These are phyloP conservation scores for Apiospora arundinis DNA, from an alignment of 2,329 filamentous ascomycete species.

Conservation along the genomic window DNA sequence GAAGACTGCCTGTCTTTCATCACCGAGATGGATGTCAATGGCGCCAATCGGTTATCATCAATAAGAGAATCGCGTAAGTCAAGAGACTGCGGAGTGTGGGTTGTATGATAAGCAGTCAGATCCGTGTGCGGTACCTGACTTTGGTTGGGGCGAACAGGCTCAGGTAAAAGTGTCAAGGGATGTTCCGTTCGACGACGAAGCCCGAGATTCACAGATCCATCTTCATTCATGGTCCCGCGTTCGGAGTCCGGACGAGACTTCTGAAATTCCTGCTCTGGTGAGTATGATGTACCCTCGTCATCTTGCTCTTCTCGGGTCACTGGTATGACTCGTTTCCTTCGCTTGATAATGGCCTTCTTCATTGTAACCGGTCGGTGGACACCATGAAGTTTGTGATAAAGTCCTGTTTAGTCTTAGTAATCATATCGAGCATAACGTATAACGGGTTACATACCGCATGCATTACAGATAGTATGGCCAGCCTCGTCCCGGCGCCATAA, in stretches of 20 bases:
- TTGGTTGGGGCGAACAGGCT: constrained; percentile 51
- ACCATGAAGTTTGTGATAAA: constrained; percentile 96
- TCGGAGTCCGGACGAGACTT: constrained; percentile 49
- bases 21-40: constrained; percentile 55
- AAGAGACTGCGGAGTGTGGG: constrained; percentile 46
- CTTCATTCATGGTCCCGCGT: constrained; percentile 65
- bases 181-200: constrained; percentile 56
- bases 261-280: constrained; percentile 49
- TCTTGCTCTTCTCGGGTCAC: constrained; percentile 61
- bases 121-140: constrained; percentile 53
- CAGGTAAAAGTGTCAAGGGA: constrained; percentile 54
- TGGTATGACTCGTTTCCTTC: constrained; percentile 91
- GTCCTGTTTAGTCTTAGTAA: constrained; percentile 59
- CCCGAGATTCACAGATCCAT: constrained; percentile 70
- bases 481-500: constrained; percentile 94
- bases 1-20: constrained; percentile 60
- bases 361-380: constrained; percentile 94
- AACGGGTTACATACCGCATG: constrained; percentile 75
- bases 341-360: constrained; percentile 98
- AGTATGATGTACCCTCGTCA: constrained; percentile 54
- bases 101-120: constrained; percentile 59
- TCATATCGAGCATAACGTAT: background rate
- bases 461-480: constrained; percentile 97
- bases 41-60: constrained; percentile 65
- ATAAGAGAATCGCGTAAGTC: constrained; percentile 51